Conservation (phyloP, 116 monocot species). For the Zostera marina region DNA sequence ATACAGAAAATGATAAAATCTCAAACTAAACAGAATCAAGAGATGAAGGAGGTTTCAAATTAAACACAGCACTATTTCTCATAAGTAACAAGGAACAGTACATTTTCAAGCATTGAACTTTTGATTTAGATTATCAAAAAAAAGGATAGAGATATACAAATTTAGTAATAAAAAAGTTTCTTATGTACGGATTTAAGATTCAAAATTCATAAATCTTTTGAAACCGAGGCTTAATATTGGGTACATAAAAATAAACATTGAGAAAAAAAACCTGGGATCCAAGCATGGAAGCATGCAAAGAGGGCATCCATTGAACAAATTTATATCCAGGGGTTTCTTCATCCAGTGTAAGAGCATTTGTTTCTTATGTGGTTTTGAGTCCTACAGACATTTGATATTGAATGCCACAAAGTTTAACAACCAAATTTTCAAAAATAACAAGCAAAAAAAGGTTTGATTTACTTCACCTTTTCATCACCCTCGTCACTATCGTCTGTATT, state of each 20-base stretch:
- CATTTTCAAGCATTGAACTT: not conserved
- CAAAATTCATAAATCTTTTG: not conserved
- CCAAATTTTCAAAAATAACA: not conserved
- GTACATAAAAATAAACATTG: not conserved
- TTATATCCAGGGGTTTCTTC: slow-evolving; percentile 21
- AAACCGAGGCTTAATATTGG: too few relatives aligned
- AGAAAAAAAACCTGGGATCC: slow-evolving; percentile 19
- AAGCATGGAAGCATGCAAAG: slow-evolving; percentile 17
- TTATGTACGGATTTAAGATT: not conserved
- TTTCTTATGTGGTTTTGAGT: slow-evolving; percentile 7
- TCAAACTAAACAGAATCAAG: not conserved
- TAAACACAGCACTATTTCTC: not conserved
- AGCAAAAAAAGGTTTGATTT: not conserved
- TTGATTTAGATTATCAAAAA: too few relatives aligned
- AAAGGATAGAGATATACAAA: too few relatives aligned
- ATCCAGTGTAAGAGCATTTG: slow-evolving; percentile 30
- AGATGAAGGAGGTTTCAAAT: not conserved
- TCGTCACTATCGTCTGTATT: not conserved
- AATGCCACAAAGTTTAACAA: too few relatives aligned
- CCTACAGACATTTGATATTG: slow-evolving; percentile 1
- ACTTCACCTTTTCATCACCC: slow-evolving; percentile 1
- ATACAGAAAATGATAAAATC: not conserved
- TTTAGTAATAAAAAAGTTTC: too few relatives aligned
- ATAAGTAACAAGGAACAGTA: not conserved
- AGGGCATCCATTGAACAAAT: slow-evolving; percentile 17